A percentile compares a stretch with the other conserved stretches of the same genome.
These are phyloP conservation scores for Cladophialophora immunda DNA, from an alignment of 2,329 filamentous ascomycete genomes.

Conservation along the genomic window DNA sequence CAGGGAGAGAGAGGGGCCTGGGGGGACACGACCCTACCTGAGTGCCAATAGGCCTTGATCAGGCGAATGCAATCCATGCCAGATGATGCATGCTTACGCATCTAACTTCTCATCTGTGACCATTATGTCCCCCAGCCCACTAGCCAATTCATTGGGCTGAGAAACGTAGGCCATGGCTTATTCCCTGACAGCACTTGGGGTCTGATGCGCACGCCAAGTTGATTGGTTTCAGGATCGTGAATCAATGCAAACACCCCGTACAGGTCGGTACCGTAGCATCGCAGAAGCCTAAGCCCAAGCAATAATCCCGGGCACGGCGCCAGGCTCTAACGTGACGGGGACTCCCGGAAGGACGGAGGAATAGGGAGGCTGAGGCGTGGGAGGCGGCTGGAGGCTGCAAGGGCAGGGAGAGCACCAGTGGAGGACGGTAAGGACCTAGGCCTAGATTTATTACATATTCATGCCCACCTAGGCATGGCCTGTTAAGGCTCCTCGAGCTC, in stretches of 20 bases:
- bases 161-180: not conserved
- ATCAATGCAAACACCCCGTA: not conserved
- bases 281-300: not conserved
- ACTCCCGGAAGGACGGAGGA: not conserved
- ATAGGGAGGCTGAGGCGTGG: not conserved
- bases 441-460: slow-evolving; percentile 9
- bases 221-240: not conserved
- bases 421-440: not conserved
- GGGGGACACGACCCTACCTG: not conserved
- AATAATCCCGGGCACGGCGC: not conserved
- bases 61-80: not conserved
- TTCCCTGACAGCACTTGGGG: not conserved
- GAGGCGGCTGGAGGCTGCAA: not conserved
- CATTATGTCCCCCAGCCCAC: slow-evolving; percentile 1
- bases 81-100: slow-evolving; percentile 22
- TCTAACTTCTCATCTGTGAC: not conserved
- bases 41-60: not conserved
- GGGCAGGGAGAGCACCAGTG: not conserved
- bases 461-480: not conserved
- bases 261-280: not conserved
- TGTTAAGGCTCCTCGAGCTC: not conserved
- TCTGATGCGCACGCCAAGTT: not conserved
- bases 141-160: slow-evolving; percentile 4
- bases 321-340: not conserved
- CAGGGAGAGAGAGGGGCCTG: not conserved